Percentiles rank a stretch among this genome's conserved stretches.
These are phyloP conservation scores for Hippophae gyantsensis DNA, from an alignment of 306 rosid genomes.

Conservation along the genomic window DNA sequence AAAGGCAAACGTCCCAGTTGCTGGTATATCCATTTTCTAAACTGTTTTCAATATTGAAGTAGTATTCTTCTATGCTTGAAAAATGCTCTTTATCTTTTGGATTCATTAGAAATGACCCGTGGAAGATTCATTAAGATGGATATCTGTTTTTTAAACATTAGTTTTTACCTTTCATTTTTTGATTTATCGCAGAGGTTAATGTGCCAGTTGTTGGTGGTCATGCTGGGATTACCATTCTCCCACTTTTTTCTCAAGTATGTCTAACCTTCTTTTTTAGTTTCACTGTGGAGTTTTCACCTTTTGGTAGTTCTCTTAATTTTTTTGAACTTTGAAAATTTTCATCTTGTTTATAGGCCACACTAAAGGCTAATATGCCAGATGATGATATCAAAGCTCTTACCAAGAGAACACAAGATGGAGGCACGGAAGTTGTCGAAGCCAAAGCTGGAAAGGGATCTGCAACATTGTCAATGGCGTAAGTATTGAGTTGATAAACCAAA, in stretches of 20 bases:
- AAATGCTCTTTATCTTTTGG: slow-evolving; percentile 1
- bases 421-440: slow-evolving; percentile 97
- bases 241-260: slow-evolving; percentile 85
- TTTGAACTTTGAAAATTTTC: slow-evolving; percentile 6
- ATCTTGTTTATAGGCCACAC: slow-evolving; percentile 55
- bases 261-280: background rate
- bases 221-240: slow-evolving; percentile 93
- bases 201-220: slow-evolving; percentile 99
- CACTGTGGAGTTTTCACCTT: background rate
- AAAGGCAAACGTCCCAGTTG: slow-evolving; percentile 75
- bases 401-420: slow-evolving; percentile 95
- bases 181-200: slow-evolving; percentile 65
- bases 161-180: background rate
- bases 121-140: background rate
- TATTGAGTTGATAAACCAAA: background rate
- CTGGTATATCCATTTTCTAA: slow-evolving; percentile 36
- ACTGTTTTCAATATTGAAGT: background rate
- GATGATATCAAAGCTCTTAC: slow-evolving; percentile 66
- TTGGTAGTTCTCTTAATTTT: slow-evolving; percentile 12
- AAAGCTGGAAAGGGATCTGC: slow-evolving; percentile 99
- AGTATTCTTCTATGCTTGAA: background rate
- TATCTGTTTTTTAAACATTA: background rate
- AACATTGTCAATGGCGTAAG: slow-evolving; percentile 99
- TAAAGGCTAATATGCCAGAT: slow-evolving; percentile 61
- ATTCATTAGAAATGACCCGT: background rate